phyloP scores from a whole-genome alignment of 306 rosid genomes.

The apple (Malus domestica) region DNA sequence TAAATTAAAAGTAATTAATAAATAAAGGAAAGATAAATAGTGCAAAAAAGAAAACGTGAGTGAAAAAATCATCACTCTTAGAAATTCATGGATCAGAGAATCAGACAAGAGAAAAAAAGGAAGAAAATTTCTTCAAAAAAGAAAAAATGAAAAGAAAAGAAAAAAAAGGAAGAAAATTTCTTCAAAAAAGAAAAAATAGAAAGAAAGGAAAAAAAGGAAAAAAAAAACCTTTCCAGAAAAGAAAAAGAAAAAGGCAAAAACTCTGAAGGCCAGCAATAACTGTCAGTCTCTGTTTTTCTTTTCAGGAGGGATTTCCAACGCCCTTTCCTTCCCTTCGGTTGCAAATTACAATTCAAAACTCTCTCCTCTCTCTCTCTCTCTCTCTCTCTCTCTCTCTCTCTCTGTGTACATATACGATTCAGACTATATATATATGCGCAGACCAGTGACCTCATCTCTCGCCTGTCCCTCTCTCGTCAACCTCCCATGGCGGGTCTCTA shows the following conservation, averaged over 20 bases:
- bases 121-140: too few species aligned
- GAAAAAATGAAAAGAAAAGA: too few species aligned
- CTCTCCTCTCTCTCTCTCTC: not conserved
- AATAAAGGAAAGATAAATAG: too few species aligned
- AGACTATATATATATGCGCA: constrained; percentile 20
- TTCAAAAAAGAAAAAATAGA: too few species aligned
- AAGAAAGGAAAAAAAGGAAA: too few species aligned
- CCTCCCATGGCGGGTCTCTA: constrained; percentile 63
- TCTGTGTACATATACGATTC: constrained; percentile 4
- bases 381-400: not conserved
- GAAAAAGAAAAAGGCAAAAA: not conserved
- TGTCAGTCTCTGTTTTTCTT: not conserved
- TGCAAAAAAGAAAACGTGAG: too few species aligned
- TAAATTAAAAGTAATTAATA: too few species aligned
- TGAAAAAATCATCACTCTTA: too few species aligned
- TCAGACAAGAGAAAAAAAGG: too few species aligned
- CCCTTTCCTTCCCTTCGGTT: not conserved
- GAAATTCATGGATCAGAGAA: too few species aligned
- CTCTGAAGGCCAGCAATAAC: not conserved
- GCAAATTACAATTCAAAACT: constrained; percentile 17
- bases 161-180: too few species aligned
- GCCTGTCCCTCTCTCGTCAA: constrained; percentile 5
- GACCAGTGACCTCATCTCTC: not conserved
- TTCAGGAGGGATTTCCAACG: not conserved
- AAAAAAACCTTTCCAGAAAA: not conserved